phyloP scores from a whole-genome alignment of 495 filamentous ascomycete species.

The Lasiosphaeriaceae sp. region DNA sequence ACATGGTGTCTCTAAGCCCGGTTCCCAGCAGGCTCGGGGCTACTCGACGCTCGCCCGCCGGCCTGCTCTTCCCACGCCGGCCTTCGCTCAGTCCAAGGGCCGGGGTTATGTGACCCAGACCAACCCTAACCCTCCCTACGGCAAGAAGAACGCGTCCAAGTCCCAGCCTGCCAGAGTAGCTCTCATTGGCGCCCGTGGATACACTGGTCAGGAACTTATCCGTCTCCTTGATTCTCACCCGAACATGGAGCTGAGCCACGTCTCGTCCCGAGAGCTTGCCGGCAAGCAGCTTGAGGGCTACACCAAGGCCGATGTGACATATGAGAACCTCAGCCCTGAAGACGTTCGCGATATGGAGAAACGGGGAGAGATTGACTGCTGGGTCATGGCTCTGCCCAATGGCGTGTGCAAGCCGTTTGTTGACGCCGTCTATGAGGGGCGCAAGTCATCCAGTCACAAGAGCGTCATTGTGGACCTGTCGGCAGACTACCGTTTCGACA shows the following conservation, averaged over 20 bases:
- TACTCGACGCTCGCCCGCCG: constrained; percentile 58
- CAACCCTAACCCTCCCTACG: constrained; percentile 97
- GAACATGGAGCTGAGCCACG: constrained; percentile 89
- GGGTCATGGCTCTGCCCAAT: constrained; percentile 97
- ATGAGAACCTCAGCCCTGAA: constrained; percentile 86
- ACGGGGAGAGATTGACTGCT: constrained; percentile 91
- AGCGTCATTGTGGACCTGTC: constrained; percentile 90
- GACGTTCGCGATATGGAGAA: constrained; percentile 89
- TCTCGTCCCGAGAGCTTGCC: constrained; percentile 89
- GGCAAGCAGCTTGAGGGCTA: constrained; percentile 91
- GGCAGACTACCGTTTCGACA: constrained; percentile 91
- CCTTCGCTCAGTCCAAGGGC: constrained; percentile 29
- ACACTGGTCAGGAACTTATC: constrained; percentile 92
- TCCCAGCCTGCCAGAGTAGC: constrained; percentile 76
- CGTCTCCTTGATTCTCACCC: constrained; percentile 85
- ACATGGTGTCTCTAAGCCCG: constrained; percentile 41
- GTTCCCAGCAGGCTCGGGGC: constrained; percentile 56
- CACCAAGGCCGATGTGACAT: constrained; percentile 86
- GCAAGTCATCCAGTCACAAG: constrained; percentile 53
- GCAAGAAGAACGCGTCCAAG: constrained; percentile 85
- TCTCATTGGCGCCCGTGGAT: constrained; percentile 92
- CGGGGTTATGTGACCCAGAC: constrained; percentile 66
- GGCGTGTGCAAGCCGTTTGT: constrained; percentile 96
- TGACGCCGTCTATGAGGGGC: constrained; percentile 77
- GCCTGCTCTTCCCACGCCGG: constrained; percentile 19